Evolutionary conservation across 148 eudicot genomes (phyloP).

Genomic region (Fagopyrum esculentum): DNA sequence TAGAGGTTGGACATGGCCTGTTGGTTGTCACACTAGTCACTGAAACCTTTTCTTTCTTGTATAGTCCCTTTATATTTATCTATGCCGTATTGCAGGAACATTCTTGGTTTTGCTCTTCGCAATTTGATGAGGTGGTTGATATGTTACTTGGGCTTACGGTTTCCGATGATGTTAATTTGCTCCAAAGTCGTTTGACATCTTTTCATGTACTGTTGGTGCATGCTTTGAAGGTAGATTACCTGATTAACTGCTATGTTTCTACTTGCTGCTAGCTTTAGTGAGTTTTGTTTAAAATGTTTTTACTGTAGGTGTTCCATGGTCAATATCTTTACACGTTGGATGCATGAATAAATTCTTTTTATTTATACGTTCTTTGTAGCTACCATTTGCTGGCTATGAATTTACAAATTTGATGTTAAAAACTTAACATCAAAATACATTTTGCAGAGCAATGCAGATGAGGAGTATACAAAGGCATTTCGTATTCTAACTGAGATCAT

Average conservation of each 20-base stretch:
- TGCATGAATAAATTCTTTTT: not conserved
- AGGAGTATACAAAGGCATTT: slow-evolving; percentile 72
- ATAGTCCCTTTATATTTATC: not conserved
- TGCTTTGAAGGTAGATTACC: slow-evolving; percentile 42
- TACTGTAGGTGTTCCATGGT: not conserved
- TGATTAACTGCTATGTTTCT: not conserved
- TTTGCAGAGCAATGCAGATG: slow-evolving; percentile 52
- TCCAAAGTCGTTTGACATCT: slow-evolving; percentile 55
- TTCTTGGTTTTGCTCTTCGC: slow-evolving; percentile 59
- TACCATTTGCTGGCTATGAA: not conserved
- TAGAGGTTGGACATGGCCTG: slow-evolving; percentile 40
- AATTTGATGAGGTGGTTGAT: slow-evolving; percentile 57
- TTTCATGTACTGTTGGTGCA: slow-evolving; percentile 57
- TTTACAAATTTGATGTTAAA: not conserved
- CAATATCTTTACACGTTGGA: not conserved
- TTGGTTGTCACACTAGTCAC: slow-evolving; percentile 2
- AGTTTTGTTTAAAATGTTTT: not conserved
- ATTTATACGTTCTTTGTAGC: not conserved
- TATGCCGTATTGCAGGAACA: slow-evolving; percentile 44
- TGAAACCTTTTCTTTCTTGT: slow-evolving; percentile 1
- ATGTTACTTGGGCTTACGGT: slow-evolving; percentile 55
- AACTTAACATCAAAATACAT: not conserved
- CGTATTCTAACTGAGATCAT: slow-evolving; percentile 79
- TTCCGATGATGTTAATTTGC: slow-evolving; percentile 39
- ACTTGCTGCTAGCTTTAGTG: not conserved